Evolutionary conservation across 257 asterid species (phyloP).

Genomic region (Vinca minor): DNA sequence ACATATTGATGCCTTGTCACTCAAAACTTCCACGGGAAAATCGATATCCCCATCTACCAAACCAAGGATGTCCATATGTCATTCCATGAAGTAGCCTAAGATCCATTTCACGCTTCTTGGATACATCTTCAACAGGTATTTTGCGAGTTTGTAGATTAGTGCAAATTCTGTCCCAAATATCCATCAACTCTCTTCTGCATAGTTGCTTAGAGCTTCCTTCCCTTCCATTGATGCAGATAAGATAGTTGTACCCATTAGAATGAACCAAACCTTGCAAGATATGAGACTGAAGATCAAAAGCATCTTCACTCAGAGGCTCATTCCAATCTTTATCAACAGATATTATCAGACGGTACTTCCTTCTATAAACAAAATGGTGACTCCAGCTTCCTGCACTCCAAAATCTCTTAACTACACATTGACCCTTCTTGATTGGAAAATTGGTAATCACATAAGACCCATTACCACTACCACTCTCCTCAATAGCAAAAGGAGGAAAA

Average conservation of each 20-base stretch:
- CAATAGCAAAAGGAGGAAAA: no score
- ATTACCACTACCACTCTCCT: no score
- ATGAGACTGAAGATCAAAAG: slow-evolving; percentile 52
- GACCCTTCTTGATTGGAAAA: no score
- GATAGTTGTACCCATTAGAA: slow-evolving; percentile 78
- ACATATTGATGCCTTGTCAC: slow-evolving; percentile 62
- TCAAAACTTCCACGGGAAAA: slow-evolving; percentile 84
- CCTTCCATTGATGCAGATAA: slow-evolving; percentile 70
- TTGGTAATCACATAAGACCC: no score
- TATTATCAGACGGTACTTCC: slow-evolving; percentile 80
- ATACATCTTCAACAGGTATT: slow-evolving; percentile 74
- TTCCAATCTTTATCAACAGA: slow-evolving; percentile 69
- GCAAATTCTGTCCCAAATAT: slow-evolving; percentile 87
- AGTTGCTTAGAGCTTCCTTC: slow-evolving; percentile 72
- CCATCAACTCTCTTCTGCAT: slow-evolving; percentile 66
- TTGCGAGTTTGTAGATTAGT: slow-evolving; percentile 43
- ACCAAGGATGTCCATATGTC: slow-evolving; percentile 88
- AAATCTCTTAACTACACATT: no score
- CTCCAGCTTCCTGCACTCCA: slow-evolving; percentile 93
- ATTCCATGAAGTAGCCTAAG: slow-evolving; percentile 72
- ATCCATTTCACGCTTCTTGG: slow-evolving; percentile 67
- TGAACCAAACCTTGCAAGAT: slow-evolving; percentile 82
- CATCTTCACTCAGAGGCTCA: slow-evolving; percentile 43
- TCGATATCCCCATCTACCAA: slow-evolving; percentile 80
- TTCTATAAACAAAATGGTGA: slow-evolving; percentile 69